phyloP scores from a whole-genome alignment of 306 rosid species.

The Malus sieversii region DNA sequence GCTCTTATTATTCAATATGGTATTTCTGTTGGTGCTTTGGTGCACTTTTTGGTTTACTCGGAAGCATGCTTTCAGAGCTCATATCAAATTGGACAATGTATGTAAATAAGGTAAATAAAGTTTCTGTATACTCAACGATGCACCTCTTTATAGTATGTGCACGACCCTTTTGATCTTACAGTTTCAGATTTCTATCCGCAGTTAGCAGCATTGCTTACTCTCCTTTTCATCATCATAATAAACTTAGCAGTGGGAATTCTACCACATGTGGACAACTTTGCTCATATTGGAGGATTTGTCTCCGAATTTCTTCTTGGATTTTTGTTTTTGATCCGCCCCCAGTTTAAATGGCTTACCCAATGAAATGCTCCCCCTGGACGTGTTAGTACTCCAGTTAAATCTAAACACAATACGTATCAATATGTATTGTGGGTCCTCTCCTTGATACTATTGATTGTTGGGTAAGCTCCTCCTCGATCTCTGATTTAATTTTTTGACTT shows the following conservation, averaged over 20 bases:
- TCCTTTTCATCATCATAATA: slow-evolving; percentile 39
- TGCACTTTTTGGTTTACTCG: no score
- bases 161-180: slow-evolving; percentile 12
- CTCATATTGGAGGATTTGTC: slow-evolving; percentile 80
- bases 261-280: slow-evolving; percentile 47
- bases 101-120: slow-evolving; percentile 56
- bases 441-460: slow-evolving; percentile 39
- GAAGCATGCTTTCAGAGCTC: slow-evolving; percentile 77
- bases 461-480: slow-evolving; percentile 28
- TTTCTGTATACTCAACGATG: slow-evolving; percentile 8
- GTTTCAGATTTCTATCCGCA: slow-evolving; percentile 26
- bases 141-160: background rate
- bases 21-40: slow-evolving; percentile 46
- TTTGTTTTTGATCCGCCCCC: no score
- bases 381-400: slow-evolving; percentile 25
- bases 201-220: slow-evolving; percentile 60
- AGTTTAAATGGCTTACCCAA: slow-evolving; percentile 14
- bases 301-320: slow-evolving; percentile 79
- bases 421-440: slow-evolving; percentile 54
- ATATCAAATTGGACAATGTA: slow-evolving; percentile 76
- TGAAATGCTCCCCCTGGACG: slow-evolving; percentile 17
- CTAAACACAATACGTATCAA: slow-evolving; percentile 64
- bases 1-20: slow-evolving; percentile 51
- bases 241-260: slow-evolving; percentile 69
- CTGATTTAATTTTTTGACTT: background rate